Percentiles rank a stretch among this genome's conserved stretches.
phyloP scores from a whole-genome alignment of 345 rosid species.

The Linum trigynum region DNA sequence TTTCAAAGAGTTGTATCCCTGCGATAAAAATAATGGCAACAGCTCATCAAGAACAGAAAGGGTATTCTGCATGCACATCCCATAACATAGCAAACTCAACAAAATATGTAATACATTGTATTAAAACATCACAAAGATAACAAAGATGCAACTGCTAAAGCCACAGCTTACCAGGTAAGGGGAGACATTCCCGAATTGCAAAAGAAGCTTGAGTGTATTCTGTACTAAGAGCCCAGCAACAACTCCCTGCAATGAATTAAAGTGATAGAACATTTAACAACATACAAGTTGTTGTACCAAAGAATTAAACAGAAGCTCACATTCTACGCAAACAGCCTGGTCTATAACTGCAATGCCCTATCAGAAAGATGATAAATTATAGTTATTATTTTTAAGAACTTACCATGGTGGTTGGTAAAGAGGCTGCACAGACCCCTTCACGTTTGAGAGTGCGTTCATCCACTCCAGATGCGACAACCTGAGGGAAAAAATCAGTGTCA shows the following conservation, averaged over 20 bases:
- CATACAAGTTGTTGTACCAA: no score
- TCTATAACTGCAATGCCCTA: no score
- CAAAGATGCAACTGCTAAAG: slow-evolving; percentile 2
- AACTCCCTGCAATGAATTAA: slow-evolving; percentile 61
- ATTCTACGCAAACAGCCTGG: no score
- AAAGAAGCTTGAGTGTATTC: slow-evolving; percentile 73
- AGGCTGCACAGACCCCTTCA: slow-evolving; percentile 97
- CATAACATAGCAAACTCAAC: not conserved
- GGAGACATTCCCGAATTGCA: slow-evolving; percentile 78
- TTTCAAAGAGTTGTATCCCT: slow-evolving; percentile 95
- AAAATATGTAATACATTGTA: no score
- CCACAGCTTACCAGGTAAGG: slow-evolving; percentile 64
- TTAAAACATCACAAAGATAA: not conserved
- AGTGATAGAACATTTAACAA: slow-evolving; percentile 6
- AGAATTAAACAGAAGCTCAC: no score
- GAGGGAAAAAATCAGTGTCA: slow-evolving; percentile 8
- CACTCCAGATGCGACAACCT: slow-evolving; percentile 97
- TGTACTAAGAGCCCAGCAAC: slow-evolving; percentile 92
- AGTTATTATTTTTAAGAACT: not conserved
- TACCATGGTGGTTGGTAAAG: slow-evolving; percentile 92
- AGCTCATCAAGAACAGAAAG: slow-evolving; percentile 5
- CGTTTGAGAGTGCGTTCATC: slow-evolving; percentile 93
- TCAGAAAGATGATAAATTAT: no score
- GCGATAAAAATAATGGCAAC: slow-evolving; percentile 18
- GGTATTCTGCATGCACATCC: slow-evolving; percentile 2